Evolutionary conservation across 768 basidiomycete species (phyloP).

Genomic region (Agaricus bisporus): DNA sequence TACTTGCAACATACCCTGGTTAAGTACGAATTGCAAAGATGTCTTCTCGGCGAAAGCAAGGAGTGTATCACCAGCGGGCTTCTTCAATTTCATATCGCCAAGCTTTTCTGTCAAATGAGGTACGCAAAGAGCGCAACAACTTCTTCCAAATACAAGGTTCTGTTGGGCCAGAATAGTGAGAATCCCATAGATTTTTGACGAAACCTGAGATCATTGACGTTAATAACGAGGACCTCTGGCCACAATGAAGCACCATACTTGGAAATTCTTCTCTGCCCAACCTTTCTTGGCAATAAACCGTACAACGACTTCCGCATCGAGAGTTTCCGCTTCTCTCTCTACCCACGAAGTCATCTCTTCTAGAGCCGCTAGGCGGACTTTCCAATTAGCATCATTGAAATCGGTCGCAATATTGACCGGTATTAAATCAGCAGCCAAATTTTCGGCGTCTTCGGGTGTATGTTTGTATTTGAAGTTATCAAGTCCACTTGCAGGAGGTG

Average conservation of each 20-base stretch:
- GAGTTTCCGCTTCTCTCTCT: conserved; percentile 51
- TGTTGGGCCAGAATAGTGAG: conserved; percentile 66
- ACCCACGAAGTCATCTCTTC: conserved; percentile 86
- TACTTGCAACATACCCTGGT: conserved; percentile 58
- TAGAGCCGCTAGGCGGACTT: conserved; percentile 77
- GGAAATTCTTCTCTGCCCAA: conserved; percentile 99
- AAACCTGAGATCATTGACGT: conserved; percentile 53
- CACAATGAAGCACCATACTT: conserved; percentile 40
- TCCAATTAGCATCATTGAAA: conserved; percentile 90
- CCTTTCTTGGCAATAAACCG: conserved; percentile 87
- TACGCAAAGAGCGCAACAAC: conserved; percentile 77
- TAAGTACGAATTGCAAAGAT: conserved; percentile 89
- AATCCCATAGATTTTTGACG: conserved; percentile 80
- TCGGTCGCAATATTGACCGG: conserved; percentile 66
- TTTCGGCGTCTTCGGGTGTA: conserved; percentile 88
- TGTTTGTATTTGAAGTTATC: conserved; percentile 92
- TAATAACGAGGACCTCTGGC: background rate
- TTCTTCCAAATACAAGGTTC: conserved; percentile 79
- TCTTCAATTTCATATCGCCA: conserved; percentile 95
- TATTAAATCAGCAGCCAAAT: conserved; percentile 63
- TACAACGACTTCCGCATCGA: conserved; percentile 87
- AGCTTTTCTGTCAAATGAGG: conserved; percentile 88
- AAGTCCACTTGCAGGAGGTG: conserved; percentile 46
- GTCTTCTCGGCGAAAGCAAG: conserved; percentile 83
- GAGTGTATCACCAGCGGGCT: conserved; percentile 89